Base-by-base conservation (phyloP, 495 filamentous ascomycete genomes). In the Neurospora intermedia region DNA sequence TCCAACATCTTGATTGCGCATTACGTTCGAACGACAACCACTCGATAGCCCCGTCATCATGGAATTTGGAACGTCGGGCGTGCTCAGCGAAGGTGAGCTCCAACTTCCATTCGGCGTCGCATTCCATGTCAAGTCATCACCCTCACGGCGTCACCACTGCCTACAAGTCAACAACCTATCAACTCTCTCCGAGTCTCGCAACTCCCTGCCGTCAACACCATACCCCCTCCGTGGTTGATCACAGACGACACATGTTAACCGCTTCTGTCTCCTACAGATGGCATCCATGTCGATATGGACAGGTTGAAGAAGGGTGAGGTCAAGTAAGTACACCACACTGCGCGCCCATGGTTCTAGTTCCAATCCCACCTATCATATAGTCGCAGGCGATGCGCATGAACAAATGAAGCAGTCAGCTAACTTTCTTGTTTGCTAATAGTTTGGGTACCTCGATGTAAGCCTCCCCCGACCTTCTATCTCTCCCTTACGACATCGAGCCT, bases 201-300 rank as follows among this genome's bases (percentile, higher is more conserved):
- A 62, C 10, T 8, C 11, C 70, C 69, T 38, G 35, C 35, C 35
- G 6, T 38, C 35, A 38, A 38, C 35, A 38, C 35, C 35, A 6
- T 38, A 38, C 35, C 35, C 35, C 35, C 35, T 38, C 35, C 35
- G 35, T 38, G 71, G 69, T 42, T 69, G 70, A 75, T 79, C 46
- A 76, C 27, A 35, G 54, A 31, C 27, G 15, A 66, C 54, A 35
- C 27, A 66, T 66, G 15, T 66, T 66, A 66, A 66, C 54, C 54
- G 54, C 41, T 23, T 35, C 75, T 77, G 75, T 31, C 27, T 31
- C 27, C 27, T 71, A 54, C 78, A 99, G 96, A 99, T 94, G 96
- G 96, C 80, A 97, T 99, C 80, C 96, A 99, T 83, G 85, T 99
- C 71, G 96, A 99, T 80, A 98, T 99, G 96, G 92, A 97, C 76